A percentile compares a stretch with the other conserved stretches of the same genome.
These are phyloP conservation scores for Batkoa obscura DNA, from an alignment of 371 early-diverging fungal genomes.

Conservation along the genomic window DNA sequence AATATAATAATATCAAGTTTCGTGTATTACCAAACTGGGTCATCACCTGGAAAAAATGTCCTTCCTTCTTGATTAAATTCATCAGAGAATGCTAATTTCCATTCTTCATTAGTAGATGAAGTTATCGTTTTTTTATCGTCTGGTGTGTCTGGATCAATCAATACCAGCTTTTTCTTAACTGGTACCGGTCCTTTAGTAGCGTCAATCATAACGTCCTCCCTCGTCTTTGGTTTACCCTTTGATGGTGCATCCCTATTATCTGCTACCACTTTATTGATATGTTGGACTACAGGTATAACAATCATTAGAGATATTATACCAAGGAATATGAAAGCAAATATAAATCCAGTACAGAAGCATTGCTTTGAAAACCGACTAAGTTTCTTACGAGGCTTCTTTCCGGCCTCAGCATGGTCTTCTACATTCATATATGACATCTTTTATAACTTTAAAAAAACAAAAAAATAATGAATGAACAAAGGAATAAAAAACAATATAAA, in stretches of 20 bases:
- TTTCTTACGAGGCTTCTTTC: background rate
- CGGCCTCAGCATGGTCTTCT: background rate
- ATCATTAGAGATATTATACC: background rate
- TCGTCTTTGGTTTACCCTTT: background rate
- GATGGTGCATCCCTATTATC: background rate
- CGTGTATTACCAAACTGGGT: constrained; percentile 17
- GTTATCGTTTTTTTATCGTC: constrained; percentile 1
- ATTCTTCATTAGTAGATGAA: constrained; percentile 6
- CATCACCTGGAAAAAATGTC: constrained; percentile 24
- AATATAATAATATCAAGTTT: no score
- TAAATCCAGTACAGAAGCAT: constrained; percentile 5
- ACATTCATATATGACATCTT: background rate
- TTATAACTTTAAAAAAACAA: no score
- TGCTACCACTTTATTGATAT: background rate
- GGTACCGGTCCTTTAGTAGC: background rate
- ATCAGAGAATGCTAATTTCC: constrained; percentile 25
- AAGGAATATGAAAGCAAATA: background rate
- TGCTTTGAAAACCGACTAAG: background rate
- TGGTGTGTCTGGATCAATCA: constrained; percentile 14
- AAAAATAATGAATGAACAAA: no score
- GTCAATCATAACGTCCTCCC: background rate
- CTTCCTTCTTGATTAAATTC: constrained; percentile 30
- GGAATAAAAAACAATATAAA: no score
- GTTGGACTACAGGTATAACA: constrained; percentile 2
- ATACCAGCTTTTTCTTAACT: background rate